These are phyloP conservation scores for Hamamelis virginiana DNA, from an alignment of 164 flowering plant species.

Conservation along the genomic window DNA sequence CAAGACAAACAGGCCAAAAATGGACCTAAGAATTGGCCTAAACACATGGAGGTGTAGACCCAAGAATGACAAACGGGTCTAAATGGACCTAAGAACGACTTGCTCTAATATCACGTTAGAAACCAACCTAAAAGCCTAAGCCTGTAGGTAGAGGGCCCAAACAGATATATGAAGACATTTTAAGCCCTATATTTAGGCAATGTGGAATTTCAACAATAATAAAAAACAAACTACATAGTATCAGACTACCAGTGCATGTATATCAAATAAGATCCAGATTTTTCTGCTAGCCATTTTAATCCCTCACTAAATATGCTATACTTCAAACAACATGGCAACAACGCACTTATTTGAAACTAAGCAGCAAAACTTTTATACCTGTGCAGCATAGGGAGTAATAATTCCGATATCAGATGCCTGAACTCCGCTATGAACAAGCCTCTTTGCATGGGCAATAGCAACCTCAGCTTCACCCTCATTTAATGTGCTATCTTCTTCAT, in stretches of 20 bases:
- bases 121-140: too few relatives aligned
- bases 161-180: too few relatives aligned
- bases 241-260: background rate
- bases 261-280: background rate
- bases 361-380: conserved; percentile 41
- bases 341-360: background rate
- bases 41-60: too few relatives aligned
- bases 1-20: too few relatives aligned
- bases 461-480: conserved; percentile 99
- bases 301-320: background rate
- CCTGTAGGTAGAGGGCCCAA: too few relatives aligned
- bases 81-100: too few relatives aligned
- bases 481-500: conserved; percentile 96
- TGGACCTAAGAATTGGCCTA: too few relatives aligned
- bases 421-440: conserved; percentile 83
- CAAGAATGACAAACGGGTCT: too few relatives aligned
- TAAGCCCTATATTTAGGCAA: too few relatives aligned
- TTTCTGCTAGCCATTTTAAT: background rate
- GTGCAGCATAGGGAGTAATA: conserved; percentile 96
- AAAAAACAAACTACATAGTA: background rate
- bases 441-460: conserved; percentile 89
- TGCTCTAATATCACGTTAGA: too few relatives aligned
- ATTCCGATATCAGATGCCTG: conserved; percentile 86
- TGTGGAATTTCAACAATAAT: background rate
- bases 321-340: background rate